Evolutionary conservation across 2,329 filamentous ascomycete species (phyloP).

Genomic region (Bipolaris bicolor): DNA sequence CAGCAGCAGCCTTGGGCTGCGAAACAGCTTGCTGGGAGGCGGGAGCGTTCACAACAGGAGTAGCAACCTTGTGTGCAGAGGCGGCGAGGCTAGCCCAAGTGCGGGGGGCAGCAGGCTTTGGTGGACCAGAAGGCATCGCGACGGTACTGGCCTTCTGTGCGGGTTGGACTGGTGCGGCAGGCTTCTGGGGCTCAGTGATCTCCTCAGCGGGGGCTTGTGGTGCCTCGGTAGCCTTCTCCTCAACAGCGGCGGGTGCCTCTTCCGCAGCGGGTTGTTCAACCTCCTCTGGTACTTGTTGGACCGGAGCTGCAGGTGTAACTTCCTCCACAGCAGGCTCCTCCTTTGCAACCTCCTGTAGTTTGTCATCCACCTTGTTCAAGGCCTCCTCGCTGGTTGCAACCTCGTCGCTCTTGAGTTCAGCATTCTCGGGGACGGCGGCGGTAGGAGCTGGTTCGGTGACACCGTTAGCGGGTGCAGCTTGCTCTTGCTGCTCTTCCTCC

Average conservation of each 20-base stretch:
- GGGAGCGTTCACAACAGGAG: constrained; percentile 49
- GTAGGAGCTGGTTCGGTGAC: constrained; percentile 51
- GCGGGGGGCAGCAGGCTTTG: constrained; percentile 63
- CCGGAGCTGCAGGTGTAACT: constrained; percentile 44
- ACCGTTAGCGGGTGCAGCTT: constrained; percentile 44
- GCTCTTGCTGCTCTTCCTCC: constrained; percentile 55
- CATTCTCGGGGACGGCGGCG: constrained; percentile 39
- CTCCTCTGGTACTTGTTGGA: constrained; percentile 45
- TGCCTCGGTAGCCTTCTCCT: constrained; percentile 47
- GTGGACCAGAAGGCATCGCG: constrained; percentile 63
- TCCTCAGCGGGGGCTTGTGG: constrained; percentile 42
- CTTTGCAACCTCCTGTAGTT: constrained; percentile 68
- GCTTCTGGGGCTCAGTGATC: constrained; percentile 60
- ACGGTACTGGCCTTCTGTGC: constrained; percentile 63
- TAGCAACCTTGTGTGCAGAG: constrained; percentile 54
- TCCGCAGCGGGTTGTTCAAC: constrained; percentile 48
- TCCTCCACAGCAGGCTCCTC: constrained; percentile 39
- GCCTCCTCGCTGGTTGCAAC: constrained; percentile 53
- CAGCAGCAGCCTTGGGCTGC: constrained; percentile 40
- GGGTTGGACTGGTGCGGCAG: constrained; percentile 63
- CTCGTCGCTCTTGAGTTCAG: constrained; percentile 45
- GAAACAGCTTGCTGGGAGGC: constrained; percentile 40
- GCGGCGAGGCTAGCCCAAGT: constrained; percentile 76
- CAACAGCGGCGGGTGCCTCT: constrained; percentile 47
- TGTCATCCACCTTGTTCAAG: constrained; percentile 67